Evolutionary conservation across 2,329 filamentous ascomycete genomes (phyloP).

Genomic region (Microcyclosporella mali): DNA sequence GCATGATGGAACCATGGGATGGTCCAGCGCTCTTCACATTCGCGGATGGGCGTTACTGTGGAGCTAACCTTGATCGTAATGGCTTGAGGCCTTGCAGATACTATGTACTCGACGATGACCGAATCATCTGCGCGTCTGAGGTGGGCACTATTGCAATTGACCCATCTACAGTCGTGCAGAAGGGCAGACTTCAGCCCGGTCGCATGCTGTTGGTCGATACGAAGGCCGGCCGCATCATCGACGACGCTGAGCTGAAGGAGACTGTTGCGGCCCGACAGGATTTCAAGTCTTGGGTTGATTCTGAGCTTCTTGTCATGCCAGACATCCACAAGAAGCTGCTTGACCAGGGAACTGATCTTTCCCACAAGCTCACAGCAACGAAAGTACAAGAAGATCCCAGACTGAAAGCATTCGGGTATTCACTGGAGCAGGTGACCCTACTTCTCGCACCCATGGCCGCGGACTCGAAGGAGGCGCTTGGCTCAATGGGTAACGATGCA

Average conservation of each 20-base stretch:
- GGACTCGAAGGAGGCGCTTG: constrained; percentile 92
- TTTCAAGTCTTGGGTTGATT: constrained; percentile 82
- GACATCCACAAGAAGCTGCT: constrained; percentile 60
- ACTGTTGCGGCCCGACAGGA: constrained; percentile 81
- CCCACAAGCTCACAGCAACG: constrained; percentile 59
- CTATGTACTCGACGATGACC: constrained; percentile 94
- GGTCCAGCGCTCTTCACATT: constrained; percentile 95
- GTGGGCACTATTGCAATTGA: constrained; percentile 90
- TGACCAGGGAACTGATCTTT: constrained; percentile 56
- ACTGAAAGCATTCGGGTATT: constrained; percentile 84
- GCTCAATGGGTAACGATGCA: constrained; percentile 96
- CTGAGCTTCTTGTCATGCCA: constrained; percentile 75
- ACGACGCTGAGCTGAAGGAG: constrained; percentile 84
- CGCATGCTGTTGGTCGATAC: constrained; percentile 97
- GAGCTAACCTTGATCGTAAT: constrained; percentile 93
- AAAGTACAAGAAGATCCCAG: constrained; percentile 78
- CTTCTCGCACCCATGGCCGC: constrained; percentile 92
- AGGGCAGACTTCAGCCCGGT: constrained; percentile 87
- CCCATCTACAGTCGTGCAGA: constrained; percentile 82
- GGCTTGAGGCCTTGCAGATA: constrained; percentile 92
- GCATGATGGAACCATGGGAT: constrained; percentile 99
- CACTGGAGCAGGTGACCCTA: constrained; percentile 88
- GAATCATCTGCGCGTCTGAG: constrained; percentile 94
- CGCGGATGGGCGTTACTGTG: constrained; percentile 91
- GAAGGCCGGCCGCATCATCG: constrained; percentile 82